phyloP scores from a whole-genome alignment of 441 rosid species.

The Daphne laureola region DNA sequence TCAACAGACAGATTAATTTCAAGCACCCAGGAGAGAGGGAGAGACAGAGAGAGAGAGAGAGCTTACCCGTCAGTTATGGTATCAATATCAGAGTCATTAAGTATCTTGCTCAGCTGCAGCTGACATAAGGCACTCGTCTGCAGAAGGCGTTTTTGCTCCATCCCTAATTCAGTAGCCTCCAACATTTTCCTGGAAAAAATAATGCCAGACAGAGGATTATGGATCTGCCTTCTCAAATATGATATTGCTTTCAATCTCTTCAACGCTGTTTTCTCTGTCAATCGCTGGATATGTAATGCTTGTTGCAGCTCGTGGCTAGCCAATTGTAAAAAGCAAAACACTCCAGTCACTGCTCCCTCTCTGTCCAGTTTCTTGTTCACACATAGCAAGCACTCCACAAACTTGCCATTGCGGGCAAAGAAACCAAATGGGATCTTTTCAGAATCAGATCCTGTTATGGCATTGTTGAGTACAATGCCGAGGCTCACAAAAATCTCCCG shows the following conservation, averaged over 20 bases:
- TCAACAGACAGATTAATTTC: too few species aligned
- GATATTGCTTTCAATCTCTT: constrained; percentile 65
- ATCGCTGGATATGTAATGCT: constrained; percentile 77
- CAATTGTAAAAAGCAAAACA: constrained; percentile 92
- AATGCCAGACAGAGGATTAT: constrained; percentile 75
- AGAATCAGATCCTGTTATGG: constrained; percentile 58
- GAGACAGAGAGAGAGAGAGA: not conserved
- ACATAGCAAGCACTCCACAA: constrained; percentile 74
- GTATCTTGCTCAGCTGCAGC: constrained; percentile 67
- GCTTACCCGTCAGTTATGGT: constrained; percentile 78
- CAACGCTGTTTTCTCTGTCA: constrained; percentile 72
- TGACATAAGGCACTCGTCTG: constrained; percentile 75
- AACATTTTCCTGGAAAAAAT: constrained; percentile 62
- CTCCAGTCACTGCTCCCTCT: constrained; percentile 70
- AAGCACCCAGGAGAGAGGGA: constrained; percentile 7
- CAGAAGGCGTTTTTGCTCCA: constrained; percentile 60
- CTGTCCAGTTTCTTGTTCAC: constrained; percentile 75
- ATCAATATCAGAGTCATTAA: constrained; percentile 79
- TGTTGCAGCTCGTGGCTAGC: constrained; percentile 87
- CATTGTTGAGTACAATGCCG: constrained; percentile 65
- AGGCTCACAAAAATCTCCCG: constrained; percentile 79
- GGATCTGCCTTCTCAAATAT: constrained; percentile 71
- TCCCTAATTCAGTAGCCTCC: constrained; percentile 61
- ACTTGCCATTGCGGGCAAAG: constrained; percentile 54
- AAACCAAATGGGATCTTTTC: constrained; percentile 79